Percentiles rank a stretch among this genome's conserved stretches.
Conservation (phyloP, 2,329 filamentous ascomycete genomes). For the Phaeoacremonium minimum region DNA sequence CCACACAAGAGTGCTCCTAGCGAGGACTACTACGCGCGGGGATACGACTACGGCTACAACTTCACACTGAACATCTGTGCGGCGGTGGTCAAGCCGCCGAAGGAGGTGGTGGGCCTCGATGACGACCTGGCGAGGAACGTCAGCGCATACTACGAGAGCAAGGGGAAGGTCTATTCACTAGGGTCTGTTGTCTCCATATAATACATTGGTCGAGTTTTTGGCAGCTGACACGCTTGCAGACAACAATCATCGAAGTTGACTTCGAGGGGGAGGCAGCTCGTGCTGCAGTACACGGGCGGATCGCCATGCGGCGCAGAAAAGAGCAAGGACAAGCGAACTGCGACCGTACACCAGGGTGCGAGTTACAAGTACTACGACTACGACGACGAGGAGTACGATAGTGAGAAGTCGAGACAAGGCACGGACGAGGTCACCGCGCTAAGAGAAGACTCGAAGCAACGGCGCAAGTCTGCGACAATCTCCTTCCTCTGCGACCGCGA, state of each 20-base stretch:
- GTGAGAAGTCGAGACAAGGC: slow-evolving; percentile 15
- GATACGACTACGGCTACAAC: slow-evolving; percentile 75
- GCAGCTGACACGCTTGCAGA: slow-evolving; percentile 28
- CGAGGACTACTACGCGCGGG: slow-evolving; percentile 59
- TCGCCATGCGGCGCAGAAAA: slow-evolving; percentile 63
- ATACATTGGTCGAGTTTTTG: too few relatives aligned
- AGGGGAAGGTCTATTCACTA: slow-evolving; percentile 67
- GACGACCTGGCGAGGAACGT: slow-evolving; percentile 64
- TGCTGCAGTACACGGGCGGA: slow-evolving; percentile 72
- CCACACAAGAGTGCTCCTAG: slow-evolving; percentile 34
- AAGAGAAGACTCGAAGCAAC: slow-evolving; percentile 23
- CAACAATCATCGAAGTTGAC: slow-evolving; percentile 48
- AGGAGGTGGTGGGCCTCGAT: slow-evolving; percentile 61
- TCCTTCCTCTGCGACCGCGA: slow-evolving; percentile 92
- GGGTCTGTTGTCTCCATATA: slow-evolving; percentile 47
- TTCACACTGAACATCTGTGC: slow-evolving; percentile 82
- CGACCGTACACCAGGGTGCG: slow-evolving; percentile 17
- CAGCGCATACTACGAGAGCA: slow-evolving; percentile 69
- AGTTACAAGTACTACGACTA: slow-evolving; percentile 19
- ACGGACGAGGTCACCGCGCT: slow-evolving; percentile 11
- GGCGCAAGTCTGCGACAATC: slow-evolving; percentile 78
- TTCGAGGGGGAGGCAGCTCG: slow-evolving; percentile 67
- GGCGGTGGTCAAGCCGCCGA: slow-evolving; percentile 63
- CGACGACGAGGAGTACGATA: slow-evolving; percentile 21
- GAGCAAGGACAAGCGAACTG: slow-evolving; percentile 23